Percentiles rank a stretch among this genome's conserved stretches.
Evolutionary conservation across 495 filamentous ascomycete genomes (phyloP).

Genomic region (Hypoxylon fuscum): DNA sequence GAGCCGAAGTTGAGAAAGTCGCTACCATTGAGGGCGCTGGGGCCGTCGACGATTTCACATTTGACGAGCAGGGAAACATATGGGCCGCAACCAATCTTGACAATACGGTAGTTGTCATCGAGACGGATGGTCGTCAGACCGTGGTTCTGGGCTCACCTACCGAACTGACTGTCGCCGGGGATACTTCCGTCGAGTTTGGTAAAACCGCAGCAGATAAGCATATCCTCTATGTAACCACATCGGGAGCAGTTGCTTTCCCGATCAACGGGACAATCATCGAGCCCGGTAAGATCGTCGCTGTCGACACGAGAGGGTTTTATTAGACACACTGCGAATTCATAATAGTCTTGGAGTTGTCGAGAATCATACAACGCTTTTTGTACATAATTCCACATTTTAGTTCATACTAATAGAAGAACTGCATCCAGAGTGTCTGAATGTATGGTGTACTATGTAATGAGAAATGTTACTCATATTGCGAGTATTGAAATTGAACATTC

Average conservation of each 20-base stretch:
- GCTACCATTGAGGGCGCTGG: slow-evolving; percentile 2
- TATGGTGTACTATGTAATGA: too few relatives aligned
- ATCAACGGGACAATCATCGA: slow-evolving; percentile 46
- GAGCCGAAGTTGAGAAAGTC: slow-evolving; percentile 5
- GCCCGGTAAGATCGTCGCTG: slow-evolving; percentile 45
- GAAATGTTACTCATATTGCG: too few relatives aligned
- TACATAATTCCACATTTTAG: background rate
- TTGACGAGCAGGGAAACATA: slow-evolving; percentile 41
- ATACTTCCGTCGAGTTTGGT: slow-evolving; percentile 41
- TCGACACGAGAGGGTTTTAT: slow-evolving; percentile 32
- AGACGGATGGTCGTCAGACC: slow-evolving; percentile 16
- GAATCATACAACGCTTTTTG: background rate
- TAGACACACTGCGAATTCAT: background rate
- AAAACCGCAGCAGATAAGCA: slow-evolving; percentile 27
- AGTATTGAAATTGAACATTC: too few relatives aligned
- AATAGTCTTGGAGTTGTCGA: background rate
- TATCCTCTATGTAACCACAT: slow-evolving; percentile 41
- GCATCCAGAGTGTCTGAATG: too few relatives aligned
- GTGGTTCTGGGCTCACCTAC: slow-evolving; percentile 35
- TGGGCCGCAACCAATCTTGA: slow-evolving; percentile 41
- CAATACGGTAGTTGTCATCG: slow-evolving; percentile 34
- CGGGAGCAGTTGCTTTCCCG: slow-evolving; percentile 32
- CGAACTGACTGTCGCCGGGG: slow-evolving; percentile 41
- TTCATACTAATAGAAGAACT: background rate
- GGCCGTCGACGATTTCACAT: slow-evolving; percentile 42